These are phyloP conservation scores for Tetradesmus obliquus DNA, from an alignment of 139 green algal species.

Conservation along the genomic window DNA sequence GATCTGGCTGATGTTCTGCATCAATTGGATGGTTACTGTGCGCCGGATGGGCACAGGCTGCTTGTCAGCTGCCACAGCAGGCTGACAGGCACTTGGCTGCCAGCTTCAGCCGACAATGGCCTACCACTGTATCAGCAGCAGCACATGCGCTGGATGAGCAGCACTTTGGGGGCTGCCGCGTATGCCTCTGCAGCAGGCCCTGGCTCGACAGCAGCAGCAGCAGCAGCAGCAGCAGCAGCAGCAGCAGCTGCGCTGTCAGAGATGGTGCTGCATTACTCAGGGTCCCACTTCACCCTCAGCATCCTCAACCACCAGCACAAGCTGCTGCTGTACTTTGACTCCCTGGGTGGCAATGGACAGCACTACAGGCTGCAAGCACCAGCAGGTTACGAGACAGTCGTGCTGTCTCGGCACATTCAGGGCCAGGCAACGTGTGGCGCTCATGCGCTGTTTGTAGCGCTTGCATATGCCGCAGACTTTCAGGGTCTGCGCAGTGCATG, in stretches of 20 bases:
- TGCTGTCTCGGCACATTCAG: conserved; percentile 1
- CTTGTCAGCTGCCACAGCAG: conserved; percentile 30
- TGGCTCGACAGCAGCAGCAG: not conserved
- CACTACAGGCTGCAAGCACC: not conserved
- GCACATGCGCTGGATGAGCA: conserved; percentile 11
- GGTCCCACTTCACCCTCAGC: conserved; percentile 24
- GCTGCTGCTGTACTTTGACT: conserved; percentile 33
- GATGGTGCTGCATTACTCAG: not conserved
- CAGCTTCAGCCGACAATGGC: conserved; percentile 5
- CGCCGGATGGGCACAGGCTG: not conserved
- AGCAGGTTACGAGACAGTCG: not conserved
- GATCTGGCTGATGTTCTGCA: conserved; percentile 13
- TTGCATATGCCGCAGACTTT: conserved; percentile 13
- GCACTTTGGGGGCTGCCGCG: not conserved
- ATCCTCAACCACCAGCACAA: conserved; percentile 33
- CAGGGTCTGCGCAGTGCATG: conserved; percentile 9
- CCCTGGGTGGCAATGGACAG: not conserved
- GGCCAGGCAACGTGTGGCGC: conserved; percentile 8
- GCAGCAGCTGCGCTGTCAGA: conserved; percentile 12
- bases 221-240: not conserved
- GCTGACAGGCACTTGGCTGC: not conserved
- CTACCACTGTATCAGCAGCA: conserved; percentile 23
- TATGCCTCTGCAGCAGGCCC: not conserved
- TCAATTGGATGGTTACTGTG: conserved; percentile 16
- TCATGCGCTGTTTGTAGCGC: conserved; percentile 29